Base-by-base conservation (phyloP, 768 basidiomycete species). In the Clitopilus passeckerianus region DNA sequence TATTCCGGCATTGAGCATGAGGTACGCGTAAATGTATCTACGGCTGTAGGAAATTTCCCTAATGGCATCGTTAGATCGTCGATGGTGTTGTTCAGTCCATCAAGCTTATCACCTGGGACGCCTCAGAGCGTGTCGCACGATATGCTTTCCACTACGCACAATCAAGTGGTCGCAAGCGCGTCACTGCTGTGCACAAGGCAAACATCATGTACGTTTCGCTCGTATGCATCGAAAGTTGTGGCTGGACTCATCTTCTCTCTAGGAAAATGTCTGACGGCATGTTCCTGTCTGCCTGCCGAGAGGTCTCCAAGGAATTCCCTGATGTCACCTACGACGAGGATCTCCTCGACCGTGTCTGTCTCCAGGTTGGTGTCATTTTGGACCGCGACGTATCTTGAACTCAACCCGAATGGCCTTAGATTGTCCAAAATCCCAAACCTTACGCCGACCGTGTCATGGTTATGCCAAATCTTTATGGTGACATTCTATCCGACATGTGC, bases 231-330 rank as follows among this genome's bases (percentile, higher is more conserved):
- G 55, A 7, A 30, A 30, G 27, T 30, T 30, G 27, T 7, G 10
- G 10, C 3, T 55, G 24, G 59, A 53, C 18, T 56, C 27, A 43
- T n/a, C 24, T 30, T 2, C 23, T 59, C 23, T 15, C 22, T 69
- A 97, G 95, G 95, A 98, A 98, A 88, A 94, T 98, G 91, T 98
- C 96, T 18, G 97, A 99, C 72, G 97, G 97, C 61, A 97, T 98
- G 95, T 99, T 99, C 83, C 79, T 99, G 74, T 90, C 93, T 41
- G 97, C 97, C 22, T 98, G 97, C 75, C 89, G 97, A 58, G 89
- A 93, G 65, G 93, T 99, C 41, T 89, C 96, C 5, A 95, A 96
- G 71, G 95, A 93, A 58, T 99, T 89, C 83, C 97, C 97, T 18
- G 86, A 89, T 61, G 85, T 99, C 67, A 79, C 83, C 43, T 99